phyloP scores from a whole-genome alignment of 495 filamentous ascomycete genomes.

The Talaromyces trachyspermus region DNA sequence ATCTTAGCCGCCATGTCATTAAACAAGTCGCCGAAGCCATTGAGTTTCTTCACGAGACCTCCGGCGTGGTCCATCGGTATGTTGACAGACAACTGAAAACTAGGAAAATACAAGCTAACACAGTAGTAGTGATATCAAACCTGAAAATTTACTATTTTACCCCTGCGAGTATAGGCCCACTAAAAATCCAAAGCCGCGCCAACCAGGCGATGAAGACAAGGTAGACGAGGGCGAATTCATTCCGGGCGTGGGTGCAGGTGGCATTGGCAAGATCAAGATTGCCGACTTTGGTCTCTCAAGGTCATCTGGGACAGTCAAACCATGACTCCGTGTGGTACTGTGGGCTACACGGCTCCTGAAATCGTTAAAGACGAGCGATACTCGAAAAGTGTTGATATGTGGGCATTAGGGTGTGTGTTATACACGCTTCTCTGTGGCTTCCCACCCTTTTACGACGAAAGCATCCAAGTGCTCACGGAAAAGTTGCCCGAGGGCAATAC shows the following conservation, averaged over 20 bases:
- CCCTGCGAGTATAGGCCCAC: constrained; percentile 75
- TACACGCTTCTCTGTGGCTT: constrained; percentile 97
- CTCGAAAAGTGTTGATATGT: constrained; percentile 99
- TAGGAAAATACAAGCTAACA: constrained; percentile 15
- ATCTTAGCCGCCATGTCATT: constrained; percentile 91
- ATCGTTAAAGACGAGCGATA: constrained; percentile 99
- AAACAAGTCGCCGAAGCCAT: constrained; percentile 86
- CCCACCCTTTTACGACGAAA: constrained; percentile 98
- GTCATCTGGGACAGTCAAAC: constrained; percentile 97
- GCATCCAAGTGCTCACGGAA: constrained; percentile 92
- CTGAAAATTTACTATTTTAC: constrained; percentile 92
- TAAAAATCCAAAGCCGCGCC: constrained; percentile 66
- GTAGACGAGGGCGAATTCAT: constrained; percentile 94
- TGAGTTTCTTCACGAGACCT: constrained; percentile 89
- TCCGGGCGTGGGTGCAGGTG: constrained; percentile 74
- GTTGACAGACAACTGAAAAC: constrained; percentile 18
- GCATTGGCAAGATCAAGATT: constrained; percentile 93
- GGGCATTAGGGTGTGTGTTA: constrained; percentile 93
- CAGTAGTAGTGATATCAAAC: constrained; percentile 83
- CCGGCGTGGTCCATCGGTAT: constrained; percentile 94
- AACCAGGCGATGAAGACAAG: constrained; percentile 91
- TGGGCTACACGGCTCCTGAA: constrained; percentile 97
- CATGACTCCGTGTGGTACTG: constrained; percentile 98
- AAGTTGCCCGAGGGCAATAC: constrained; percentile 96
- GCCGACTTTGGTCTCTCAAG: constrained; percentile 98